Evolutionary conservation across 495 filamentous ascomycete genomes (phyloP).

Genomic region (Pyrenula aspistea): DNA sequence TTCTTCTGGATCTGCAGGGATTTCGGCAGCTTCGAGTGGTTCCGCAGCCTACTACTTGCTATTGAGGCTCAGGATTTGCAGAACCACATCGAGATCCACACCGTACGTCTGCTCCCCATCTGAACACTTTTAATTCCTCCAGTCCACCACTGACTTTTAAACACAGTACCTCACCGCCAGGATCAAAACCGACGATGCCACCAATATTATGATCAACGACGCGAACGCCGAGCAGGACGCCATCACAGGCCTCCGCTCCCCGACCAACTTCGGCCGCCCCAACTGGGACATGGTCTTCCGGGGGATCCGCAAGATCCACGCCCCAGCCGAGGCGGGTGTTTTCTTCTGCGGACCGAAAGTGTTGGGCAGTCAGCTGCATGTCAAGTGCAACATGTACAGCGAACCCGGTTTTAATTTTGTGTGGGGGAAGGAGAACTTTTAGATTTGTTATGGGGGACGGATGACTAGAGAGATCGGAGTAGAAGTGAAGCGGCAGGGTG

Average conservation of each 20-base stretch:
- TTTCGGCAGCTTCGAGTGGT: constrained; percentile 73
- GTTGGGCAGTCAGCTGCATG: constrained; percentile 53
- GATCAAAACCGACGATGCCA: constrained; percentile 68
- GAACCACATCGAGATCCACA: constrained; percentile 62
- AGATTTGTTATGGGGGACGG: constrained; percentile 5
- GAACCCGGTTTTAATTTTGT: constrained; percentile 59
- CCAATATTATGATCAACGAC: constrained; percentile 78
- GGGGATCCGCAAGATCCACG: constrained; percentile 60
- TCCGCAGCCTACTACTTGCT: constrained; percentile 62
- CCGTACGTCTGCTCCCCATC: constrained; percentile 13
- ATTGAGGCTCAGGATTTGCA: constrained; percentile 77
- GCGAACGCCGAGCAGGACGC: constrained; percentile 66
- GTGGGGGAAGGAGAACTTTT: constrained; percentile 75
- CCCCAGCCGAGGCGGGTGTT: constrained; percentile 59
- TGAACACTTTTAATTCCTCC: background rate
- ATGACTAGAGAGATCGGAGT: background rate
- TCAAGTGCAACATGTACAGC: constrained; percentile 68
- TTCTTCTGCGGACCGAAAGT: constrained; percentile 73
- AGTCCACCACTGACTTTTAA: constrained; percentile 1
- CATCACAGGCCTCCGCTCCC: constrained; percentile 61
- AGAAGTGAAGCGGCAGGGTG: no score
- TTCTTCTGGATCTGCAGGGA: constrained; percentile 80
- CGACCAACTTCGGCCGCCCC: constrained; percentile 66
- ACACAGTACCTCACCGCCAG: constrained; percentile 54
- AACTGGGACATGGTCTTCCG: constrained; percentile 76